A percentile compares a stretch with the other conserved stretches of the same genome.
Conservation (phyloP, 345 rosid genomes). For the Viola odorata region DNA sequence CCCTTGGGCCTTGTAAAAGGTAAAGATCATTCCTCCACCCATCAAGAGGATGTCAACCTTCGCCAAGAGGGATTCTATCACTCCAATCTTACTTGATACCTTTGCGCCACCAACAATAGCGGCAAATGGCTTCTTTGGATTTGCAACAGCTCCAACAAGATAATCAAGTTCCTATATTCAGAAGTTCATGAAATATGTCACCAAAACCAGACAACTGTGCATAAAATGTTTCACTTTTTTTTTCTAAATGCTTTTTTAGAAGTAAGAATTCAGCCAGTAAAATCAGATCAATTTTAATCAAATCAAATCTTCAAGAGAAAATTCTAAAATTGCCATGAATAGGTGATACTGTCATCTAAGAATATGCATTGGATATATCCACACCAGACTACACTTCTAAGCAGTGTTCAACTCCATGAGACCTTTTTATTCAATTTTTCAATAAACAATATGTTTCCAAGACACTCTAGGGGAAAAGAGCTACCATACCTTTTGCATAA, state of each 20-base stretch:
- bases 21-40: conserved; percentile 95
- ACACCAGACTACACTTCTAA: too few species aligned
- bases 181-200: not conserved
- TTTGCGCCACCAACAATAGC: conserved; percentile 96
- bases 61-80: conserved; percentile 75
- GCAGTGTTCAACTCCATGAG: too few species aligned
- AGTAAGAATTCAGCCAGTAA: not conserved
- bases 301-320: not conserved
- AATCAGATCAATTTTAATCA: too few species aligned
- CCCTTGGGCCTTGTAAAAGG: conserved; percentile 87
- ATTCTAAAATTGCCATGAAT: too few species aligned
- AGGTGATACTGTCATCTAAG: too few species aligned
- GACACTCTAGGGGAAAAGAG: not conserved
- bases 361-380: too few species aligned
- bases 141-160: conserved; percentile 87
- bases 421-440: not conserved
- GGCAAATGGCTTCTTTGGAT: conserved; percentile 91
- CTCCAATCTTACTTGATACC: conserved; percentile 95
- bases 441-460: too few species aligned
- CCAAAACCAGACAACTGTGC: too few species aligned
- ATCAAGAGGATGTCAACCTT: conserved; percentile 64
- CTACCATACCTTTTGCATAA: conserved; percentile 71
- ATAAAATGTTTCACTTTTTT: too few species aligned
- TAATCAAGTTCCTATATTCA: conserved; percentile 75
- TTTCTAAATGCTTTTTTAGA: too few species aligned